Evolutionary conservation across 1,284 basidiomycete genomes (phyloP).

Genomic region (Leccinum solheimii): DNA sequence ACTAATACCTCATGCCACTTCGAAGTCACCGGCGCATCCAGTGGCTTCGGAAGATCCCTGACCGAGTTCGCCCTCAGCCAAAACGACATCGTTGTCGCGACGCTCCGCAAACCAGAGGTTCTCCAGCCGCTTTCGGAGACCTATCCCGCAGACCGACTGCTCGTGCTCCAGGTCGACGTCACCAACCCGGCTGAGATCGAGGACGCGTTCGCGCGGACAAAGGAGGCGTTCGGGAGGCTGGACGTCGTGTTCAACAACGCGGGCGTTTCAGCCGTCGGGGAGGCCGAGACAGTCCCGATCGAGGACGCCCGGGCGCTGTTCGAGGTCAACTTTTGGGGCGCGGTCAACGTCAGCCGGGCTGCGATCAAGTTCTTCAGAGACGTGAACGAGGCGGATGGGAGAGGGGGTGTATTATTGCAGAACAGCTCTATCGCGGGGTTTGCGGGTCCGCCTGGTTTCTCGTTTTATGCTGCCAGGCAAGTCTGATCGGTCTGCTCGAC

Average conservation of each 20-base stretch:
- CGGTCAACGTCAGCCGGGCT: conserved; percentile 12
- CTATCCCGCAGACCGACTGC: conserved; percentile 6
- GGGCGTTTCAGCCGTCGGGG: conserved; percentile 8
- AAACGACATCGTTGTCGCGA: conserved; percentile 6
- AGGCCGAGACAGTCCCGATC: conserved; percentile 10
- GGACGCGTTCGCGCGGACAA: conserved; percentile 12
- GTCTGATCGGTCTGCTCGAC: background rate
- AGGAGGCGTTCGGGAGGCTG: conserved; percentile 9
- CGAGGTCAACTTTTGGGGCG: conserved; percentile 28
- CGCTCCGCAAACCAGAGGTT: conserved; percentile 6
- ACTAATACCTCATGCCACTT: background rate
- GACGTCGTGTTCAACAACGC: conserved; percentile 23
- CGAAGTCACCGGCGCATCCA: conserved; percentile 6
- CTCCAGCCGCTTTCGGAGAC: background rate
- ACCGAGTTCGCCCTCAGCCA: conserved; percentile 8
- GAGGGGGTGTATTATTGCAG: conserved; percentile 13
- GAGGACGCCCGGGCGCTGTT: conserved; percentile 14
- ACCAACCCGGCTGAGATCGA: conserved; percentile 10
- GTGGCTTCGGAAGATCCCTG: conserved; percentile 7
- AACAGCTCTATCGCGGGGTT: conserved; percentile 14
- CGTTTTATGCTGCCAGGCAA: conserved; percentile 12
- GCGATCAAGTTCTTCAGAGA: conserved; percentile 24
- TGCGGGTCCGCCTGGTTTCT: conserved; percentile 2
- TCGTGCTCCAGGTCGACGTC: conserved; percentile 16
- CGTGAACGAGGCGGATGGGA: conserved; percentile 10